phyloP scores from a whole-genome alignment of 2,329 filamentous ascomycete genomes.

The Claviceps sp. region DNA sequence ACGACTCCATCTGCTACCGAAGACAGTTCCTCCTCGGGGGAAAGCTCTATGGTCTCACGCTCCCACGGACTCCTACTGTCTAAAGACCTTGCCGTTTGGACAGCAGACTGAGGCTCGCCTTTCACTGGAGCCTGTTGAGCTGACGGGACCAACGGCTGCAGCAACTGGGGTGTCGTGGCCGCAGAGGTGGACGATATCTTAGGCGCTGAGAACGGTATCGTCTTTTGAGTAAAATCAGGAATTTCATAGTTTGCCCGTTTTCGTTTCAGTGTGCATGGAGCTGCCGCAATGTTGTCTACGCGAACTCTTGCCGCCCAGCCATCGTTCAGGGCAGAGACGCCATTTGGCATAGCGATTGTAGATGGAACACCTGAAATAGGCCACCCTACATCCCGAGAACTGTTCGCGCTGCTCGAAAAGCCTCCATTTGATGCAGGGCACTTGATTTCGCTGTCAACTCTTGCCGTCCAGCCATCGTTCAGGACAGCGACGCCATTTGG shows the following conservation, averaged over 20 bases:
- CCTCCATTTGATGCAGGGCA: neutral
- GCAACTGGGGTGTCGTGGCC: neutral
- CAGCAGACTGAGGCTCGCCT: neutral
- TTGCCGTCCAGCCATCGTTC: neutral
- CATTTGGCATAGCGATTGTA: neutral
- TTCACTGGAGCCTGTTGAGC: neutral
- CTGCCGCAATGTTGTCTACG: neutral
- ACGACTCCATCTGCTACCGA: slow-evolving; percentile 17
- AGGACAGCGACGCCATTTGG: neutral
- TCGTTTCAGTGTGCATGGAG: slow-evolving; percentile 12
- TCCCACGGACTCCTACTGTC: slow-evolving; percentile 4
- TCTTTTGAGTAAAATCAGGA: slow-evolving; percentile 20
- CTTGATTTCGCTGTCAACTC: too few relatives aligned
- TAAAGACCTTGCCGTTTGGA: neutral
- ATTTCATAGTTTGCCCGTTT: slow-evolving; percentile 12
- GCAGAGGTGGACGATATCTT: neutral
- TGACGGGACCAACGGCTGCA: neutral
- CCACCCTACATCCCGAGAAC: neutral
- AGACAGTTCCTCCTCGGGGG: slow-evolving; percentile 20
- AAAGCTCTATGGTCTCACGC: slow-evolving; percentile 14
- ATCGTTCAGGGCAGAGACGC: too few relatives aligned
- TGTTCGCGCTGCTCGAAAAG: neutral
- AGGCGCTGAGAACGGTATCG: slow-evolving; percentile 16
- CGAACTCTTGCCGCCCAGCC: neutral
- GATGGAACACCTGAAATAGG: neutral